Evolutionary conservation across 805 yeast genomes (phyloP), one percentile per base, ranked within the genome.

Genomic region (Myxozyma sirexii): DNA sequence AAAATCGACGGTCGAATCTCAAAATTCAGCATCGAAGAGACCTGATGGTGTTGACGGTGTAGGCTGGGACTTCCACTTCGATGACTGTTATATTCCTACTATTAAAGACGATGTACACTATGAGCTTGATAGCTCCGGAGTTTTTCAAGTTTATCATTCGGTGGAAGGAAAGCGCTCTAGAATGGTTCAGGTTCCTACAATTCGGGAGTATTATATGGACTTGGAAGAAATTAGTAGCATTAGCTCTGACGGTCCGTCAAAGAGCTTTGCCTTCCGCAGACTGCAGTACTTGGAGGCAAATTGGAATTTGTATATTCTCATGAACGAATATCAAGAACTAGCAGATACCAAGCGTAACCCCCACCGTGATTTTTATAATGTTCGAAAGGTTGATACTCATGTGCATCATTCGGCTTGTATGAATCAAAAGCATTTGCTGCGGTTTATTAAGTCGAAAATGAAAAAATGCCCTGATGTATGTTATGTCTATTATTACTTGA

Each of bases 401-500:
- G 97, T 94, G 68, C 99, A 94, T 73, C 99, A 96, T 73, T 89
- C 97, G 8, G 99, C 99, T 10, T 92, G 97, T 74, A 96, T 96
- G 98, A 96, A 96, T 71, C 99, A 94, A 76, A 94, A 94, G 75
- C 99, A 94, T 76, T 77, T 94, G 69, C 79, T 94, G 66, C 86
- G 99, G 69, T 94, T 90, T 74, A 94, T 94, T 74, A 94, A 94
- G 75, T 90, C 91, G 72, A 94, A 94, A 76, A 85, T 94, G 75
- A 90, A 93, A 76, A 88, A 90, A 60, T 77, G 79, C 48, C 92
- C 96, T 1, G 82, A 90, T 66, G 66, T 60, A 55, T 6, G 62
- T 44, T 24, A 4, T 7, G 19, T 46, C 1, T 44, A 3, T 41
- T 15, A 5, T n/a, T 10, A 8, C 56, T 44, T 12, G 21, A 15